Evolutionary conservation across 441 rosid genomes (phyloP).

Genomic region (Gossypium trilobum): DNA sequence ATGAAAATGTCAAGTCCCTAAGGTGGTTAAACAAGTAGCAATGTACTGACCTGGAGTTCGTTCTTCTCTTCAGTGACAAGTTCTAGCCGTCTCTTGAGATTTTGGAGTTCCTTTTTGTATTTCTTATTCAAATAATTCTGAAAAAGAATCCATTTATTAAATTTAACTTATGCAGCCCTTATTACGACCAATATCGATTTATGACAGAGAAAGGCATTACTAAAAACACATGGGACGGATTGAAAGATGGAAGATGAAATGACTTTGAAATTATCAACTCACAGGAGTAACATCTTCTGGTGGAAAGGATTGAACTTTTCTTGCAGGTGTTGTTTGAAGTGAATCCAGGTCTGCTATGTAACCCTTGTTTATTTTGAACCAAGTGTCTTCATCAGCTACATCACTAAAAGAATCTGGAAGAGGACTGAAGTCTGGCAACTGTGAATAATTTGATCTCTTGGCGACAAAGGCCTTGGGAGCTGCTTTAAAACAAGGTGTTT

Average conservation of each 20-base stretch:
- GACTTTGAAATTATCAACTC: constrained; percentile 31
- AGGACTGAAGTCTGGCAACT: constrained; percentile 60
- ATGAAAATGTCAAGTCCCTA: neutral
- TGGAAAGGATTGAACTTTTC: constrained; percentile 54
- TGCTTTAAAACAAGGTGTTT: constrained; percentile 55
- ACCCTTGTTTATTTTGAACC: constrained; percentile 85
- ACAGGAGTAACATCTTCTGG: constrained; percentile 42
- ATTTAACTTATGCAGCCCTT: neutral
- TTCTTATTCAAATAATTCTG: constrained; percentile 33
- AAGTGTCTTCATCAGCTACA: constrained; percentile 88
- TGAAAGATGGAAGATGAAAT: neutral
- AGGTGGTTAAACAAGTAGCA: neutral
- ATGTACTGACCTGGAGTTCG: constrained; percentile 51
- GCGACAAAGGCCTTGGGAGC: constrained; percentile 64
- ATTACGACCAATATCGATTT: neutral
- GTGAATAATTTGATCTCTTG: constrained; percentile 54
- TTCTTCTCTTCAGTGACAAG: constrained; percentile 45
- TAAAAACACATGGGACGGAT: neutral
- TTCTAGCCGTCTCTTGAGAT: constrained; percentile 53
- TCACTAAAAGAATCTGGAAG: constrained; percentile 61
- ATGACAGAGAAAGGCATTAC: neutral
- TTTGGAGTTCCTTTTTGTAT: constrained; percentile 36
- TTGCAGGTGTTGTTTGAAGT: constrained; percentile 61
- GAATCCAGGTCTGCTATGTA: constrained; percentile 70
- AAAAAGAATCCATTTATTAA: neutral